phyloP scores from a whole-genome alignment of 768 basidiomycete genomes.

The Hericium erinaceus region DNA sequence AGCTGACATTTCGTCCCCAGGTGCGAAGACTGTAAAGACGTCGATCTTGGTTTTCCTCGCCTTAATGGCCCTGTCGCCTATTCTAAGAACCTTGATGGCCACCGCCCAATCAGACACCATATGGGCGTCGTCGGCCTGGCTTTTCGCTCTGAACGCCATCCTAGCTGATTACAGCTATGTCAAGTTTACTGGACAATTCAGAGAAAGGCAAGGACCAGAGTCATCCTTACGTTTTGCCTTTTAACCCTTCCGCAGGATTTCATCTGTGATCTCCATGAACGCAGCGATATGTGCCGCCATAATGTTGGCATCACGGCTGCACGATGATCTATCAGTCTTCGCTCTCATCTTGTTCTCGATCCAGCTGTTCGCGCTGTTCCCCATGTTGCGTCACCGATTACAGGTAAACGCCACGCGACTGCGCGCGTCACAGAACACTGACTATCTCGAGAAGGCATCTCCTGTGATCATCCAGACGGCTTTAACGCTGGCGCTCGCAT shows the following conservation, averaged over 20 bases:
- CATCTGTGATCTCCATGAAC: conserved; percentile 81
- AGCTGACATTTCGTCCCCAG: conserved; percentile 25
- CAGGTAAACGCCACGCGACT: conserved; percentile 35
- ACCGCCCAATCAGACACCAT: conserved; percentile 96
- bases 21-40: conserved; percentile 66
- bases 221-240: conserved; percentile 3
- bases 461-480: conserved; percentile 35
- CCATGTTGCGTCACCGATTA: conserved; percentile 63
- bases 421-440: conserved; percentile 3
- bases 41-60: conserved; percentile 82
- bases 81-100: conserved; percentile 84
- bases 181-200: conserved; percentile 32
- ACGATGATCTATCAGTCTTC: conserved; percentile 80
- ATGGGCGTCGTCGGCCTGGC: conserved; percentile 84
- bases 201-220: conserved; percentile 44
- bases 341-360: conserved; percentile 80
- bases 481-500: conserved; percentile 45
- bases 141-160: conserved; percentile 75
- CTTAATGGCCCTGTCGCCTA: conserved; percentile 84
- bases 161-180: conserved; percentile 72
- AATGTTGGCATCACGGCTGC: conserved; percentile 84
- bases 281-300: conserved; percentile 90
- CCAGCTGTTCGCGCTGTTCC: conserved; percentile 77
- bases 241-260: conserved; percentile 38
- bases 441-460: conserved; percentile 30